Conservation (phyloP, 139 green algal genomes). For the Marvania coccoides region DNA sequence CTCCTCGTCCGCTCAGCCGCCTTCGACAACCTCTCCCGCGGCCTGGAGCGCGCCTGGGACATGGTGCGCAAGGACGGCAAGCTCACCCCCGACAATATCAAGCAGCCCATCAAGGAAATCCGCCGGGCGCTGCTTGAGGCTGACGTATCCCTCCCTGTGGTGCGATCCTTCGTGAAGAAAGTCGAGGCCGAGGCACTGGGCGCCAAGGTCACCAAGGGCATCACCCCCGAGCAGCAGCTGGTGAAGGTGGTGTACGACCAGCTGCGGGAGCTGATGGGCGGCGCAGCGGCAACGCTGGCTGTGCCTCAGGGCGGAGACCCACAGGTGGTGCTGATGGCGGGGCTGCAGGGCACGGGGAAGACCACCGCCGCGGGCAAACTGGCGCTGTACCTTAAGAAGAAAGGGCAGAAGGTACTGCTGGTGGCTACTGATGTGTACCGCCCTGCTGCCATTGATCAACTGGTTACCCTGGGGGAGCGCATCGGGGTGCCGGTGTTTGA, state of each 20-base stretch:
- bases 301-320: conserved; percentile 20
- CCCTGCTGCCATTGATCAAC: conserved; percentile 87
- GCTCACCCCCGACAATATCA: conserved; percentile 93
- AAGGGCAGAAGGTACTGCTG: conserved; percentile 69
- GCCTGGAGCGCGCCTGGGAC: conserved; percentile 76
- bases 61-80: conserved; percentile 66
- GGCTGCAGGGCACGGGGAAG: conserved; percentile 94
- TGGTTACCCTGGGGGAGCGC: conserved; percentile 72
- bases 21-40: conserved; percentile 79
- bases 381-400: conserved; percentile 74
- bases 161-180: conserved; percentile 83
- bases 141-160: conserved; percentile 89
- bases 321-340: conserved; percentile 78
- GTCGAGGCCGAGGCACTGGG: conserved; percentile 84
- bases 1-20: conserved; percentile 41
- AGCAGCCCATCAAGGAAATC: conserved; percentile 84
- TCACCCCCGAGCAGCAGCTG: conserved; percentile 88
- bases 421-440: conserved; percentile 94
- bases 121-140: conserved; percentile 92
- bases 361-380: conserved; percentile 95
- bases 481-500: conserved; percentile 89
- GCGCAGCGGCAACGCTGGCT: conserved; percentile 49
- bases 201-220: conserved; percentile 67
- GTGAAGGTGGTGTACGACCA: conserved; percentile 92
- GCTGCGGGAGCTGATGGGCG: conserved; percentile 88